Base-by-base conservation (phyloP, 2,329 filamentous ascomycete species). In the Clonostachys chloroleuca region DNA sequence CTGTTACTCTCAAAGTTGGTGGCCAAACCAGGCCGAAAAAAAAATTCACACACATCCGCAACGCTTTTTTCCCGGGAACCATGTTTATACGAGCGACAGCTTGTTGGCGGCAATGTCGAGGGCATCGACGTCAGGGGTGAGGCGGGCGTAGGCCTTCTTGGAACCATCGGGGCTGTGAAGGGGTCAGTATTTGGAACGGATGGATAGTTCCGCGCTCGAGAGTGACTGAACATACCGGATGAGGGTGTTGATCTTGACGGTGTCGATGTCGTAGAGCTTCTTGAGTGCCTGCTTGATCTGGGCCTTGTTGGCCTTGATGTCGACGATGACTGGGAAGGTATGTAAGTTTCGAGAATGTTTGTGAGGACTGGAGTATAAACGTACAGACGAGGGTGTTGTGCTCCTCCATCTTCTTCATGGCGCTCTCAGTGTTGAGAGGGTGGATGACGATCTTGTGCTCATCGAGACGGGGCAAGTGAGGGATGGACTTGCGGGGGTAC, bases 321-420 rank as follows among this genome's bases (percentile, higher is more conserved):
- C 88, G 68, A 95, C 90, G 63, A 96, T 95, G 83, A 96, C 24
- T 30, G 24, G 24, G 17, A 8, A 30, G 5, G 4, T 1, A 30
- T 3, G 24, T 30, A 30, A 30, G 24, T 30, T 30, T 30, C 9
- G 9, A 10, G 24, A 30, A 30, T 30, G 24, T 3, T 30, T 4
- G 4, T 9, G 24, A 30, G 24, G 24, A 30, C 24, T 10, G 24
- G 3, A 30, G 9, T 30, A 30, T 30, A 10, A 30, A 30, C 24
- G 24, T 30, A 30, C 24, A 96, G 70, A 95, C 90, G 46, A 99
- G 85, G 60, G 94, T 99, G 85, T 99, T 99, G 86, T 99, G 92
- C 87, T 99, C 94, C 83, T 99, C 94, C 64, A 99, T 96, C 88
- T 96, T 96, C 90, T 99, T 99, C 92, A 99, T 97, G 67, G 95